phyloP scores from a whole-genome alignment of 2,329 filamentous ascomycete genomes.

The Pochonia chlamydosporia region DNA sequence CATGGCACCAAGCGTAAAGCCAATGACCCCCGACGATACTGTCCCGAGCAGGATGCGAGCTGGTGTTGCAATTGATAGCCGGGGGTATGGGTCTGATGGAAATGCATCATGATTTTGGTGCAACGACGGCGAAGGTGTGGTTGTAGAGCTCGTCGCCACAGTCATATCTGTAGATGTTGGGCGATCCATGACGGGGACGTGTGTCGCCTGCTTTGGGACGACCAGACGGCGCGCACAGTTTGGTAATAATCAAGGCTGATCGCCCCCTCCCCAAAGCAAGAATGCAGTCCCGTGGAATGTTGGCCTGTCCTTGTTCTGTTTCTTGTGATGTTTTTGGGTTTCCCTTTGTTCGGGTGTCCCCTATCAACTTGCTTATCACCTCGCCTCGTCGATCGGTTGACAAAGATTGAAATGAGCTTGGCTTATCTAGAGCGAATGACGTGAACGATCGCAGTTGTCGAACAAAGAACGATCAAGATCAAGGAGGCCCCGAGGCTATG shows the following conservation, averaged over 20 bases:
- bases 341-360: neutral
- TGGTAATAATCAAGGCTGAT: no score
- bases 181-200: neutral
- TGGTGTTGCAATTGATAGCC: slow-evolving; percentile 58
- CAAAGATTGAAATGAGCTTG: neutral
- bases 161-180: slow-evolving; percentile 2
- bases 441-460: neutral
- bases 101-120: slow-evolving; percentile 15
- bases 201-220: neutral
- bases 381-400: neutral
- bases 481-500: neutral
- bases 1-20: slow-evolving; percentile 63
- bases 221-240: no score
- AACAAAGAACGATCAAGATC: neutral
- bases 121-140: slow-evolving; percentile 8
- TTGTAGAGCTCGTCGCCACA: neutral
- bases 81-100: slow-evolving; percentile 29
- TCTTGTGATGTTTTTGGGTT: no score
- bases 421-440: slow-evolving; percentile 1
- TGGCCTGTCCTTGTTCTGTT: no score
- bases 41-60: slow-evolving; percentile 62
- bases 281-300: neutral
- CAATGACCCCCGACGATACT: slow-evolving; percentile 58
- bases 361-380: neutral
- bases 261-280: neutral